These are phyloP conservation scores for Amborella trichopoda DNA, from an alignment of 164 flowering plant species.

Conservation along the genomic window DNA sequence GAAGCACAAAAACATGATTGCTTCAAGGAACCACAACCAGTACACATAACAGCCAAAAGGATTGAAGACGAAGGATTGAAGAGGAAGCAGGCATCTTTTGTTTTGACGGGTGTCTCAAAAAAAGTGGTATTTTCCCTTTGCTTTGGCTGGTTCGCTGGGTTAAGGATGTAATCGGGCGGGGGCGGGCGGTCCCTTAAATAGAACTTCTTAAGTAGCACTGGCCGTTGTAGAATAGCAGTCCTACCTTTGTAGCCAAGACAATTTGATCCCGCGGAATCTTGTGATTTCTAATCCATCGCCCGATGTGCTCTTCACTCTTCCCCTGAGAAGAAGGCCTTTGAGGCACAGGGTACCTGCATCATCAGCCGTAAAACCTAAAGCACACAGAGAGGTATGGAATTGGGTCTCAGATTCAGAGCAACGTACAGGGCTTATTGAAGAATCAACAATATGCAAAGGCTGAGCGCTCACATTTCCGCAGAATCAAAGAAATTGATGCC, in stretches of 20 bases:
- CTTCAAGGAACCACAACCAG: background rate
- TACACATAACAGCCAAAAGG: background rate
- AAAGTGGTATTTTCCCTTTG: too few species aligned
- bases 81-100: background rate
- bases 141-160: too few species aligned
- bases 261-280: slow-evolving; percentile 49
- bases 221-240: background rate
- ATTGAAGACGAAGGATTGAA: background rate
- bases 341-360: slow-evolving; percentile 76
- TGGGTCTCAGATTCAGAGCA: background rate
- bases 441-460: background rate
- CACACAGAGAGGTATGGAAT: background rate
- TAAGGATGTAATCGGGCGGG: too few species aligned
- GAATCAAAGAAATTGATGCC: slow-evolving; percentile 87
- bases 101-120: background rate
- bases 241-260: slow-evolving; percentile 70
- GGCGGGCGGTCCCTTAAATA: too few species aligned
- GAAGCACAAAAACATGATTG: background rate
- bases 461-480: slow-evolving; percentile 59
- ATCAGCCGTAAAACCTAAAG: background rate
- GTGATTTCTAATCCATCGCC: slow-evolving; percentile 52
- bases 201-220: too few species aligned
- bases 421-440: background rate
- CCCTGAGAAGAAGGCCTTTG: slow-evolving; percentile 77
- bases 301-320: slow-evolving; percentile 73